These are phyloP conservation scores for Apiospora kogelbergensis DNA, from an alignment of 2,329 filamentous ascomycete species.

Conservation along the genomic window DNA sequence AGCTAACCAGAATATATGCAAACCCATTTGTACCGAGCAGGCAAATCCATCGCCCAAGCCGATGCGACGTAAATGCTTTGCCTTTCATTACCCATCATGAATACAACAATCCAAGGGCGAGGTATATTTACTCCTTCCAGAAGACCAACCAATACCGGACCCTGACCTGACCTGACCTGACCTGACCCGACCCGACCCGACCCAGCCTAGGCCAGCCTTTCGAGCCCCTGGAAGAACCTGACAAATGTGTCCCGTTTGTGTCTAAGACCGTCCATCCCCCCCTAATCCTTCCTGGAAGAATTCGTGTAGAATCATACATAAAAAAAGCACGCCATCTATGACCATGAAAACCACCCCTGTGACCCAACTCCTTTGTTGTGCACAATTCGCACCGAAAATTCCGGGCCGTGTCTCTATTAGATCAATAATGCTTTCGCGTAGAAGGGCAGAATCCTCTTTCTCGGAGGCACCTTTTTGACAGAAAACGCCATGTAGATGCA, in stretches of 20 bases:
- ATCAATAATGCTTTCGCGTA: not conserved
- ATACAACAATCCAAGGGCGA: not conserved
- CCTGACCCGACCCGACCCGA: not conserved
- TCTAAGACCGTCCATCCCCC: not conserved
- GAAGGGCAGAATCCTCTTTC: not conserved
- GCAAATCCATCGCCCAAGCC: not conserved
- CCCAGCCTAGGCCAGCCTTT: not conserved
- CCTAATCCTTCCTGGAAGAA: not conserved
- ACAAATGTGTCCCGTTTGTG: not conserved
- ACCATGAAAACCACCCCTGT: not conserved
- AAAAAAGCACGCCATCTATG: not conserved
- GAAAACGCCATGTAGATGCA: conserved; percentile 15
- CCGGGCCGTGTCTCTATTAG: not conserved
- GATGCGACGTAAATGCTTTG: not conserved
- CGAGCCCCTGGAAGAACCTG: not conserved
- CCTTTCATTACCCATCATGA: not conserved
- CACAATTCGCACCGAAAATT: not conserved
- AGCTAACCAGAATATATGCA: not conserved
- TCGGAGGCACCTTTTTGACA: not conserved
- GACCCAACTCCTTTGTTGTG: not conserved
- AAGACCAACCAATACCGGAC: not conserved
- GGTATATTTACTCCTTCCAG: not conserved
- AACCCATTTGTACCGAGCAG: conserved; percentile 1
- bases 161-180: not conserved
- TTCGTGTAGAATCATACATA: conserved; percentile 1